These are phyloP conservation scores for Erigeron philadelphicus DNA, from an alignment of 140 eudicot genomes.

Conservation along the genomic window DNA sequence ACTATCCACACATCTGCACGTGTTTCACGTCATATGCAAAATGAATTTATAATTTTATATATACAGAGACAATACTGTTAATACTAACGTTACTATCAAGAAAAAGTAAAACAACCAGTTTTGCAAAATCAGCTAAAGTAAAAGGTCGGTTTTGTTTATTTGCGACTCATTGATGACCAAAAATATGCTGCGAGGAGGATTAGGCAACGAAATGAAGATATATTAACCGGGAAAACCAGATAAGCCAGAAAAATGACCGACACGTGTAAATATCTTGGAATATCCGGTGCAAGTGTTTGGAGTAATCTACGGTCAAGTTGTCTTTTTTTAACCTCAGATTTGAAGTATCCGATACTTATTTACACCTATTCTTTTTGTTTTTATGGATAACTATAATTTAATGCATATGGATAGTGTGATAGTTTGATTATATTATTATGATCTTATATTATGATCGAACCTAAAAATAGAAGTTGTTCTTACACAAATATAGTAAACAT, in stretches of 20 bases:
- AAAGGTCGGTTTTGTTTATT: neutral
- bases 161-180: neutral
- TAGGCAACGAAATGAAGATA: constrained; percentile 7
- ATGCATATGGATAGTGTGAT: no score
- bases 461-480: no score
- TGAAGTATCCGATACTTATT: constrained; percentile 20
- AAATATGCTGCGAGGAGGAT: constrained; percentile 8
- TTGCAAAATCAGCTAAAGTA: constrained; percentile 10
- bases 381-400: neutral
- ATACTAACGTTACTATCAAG: no score
- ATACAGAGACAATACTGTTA: no score
- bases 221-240: constrained; percentile 30
- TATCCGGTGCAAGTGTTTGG: constrained; percentile 30
- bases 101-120: neutral
- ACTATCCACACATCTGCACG: no score
- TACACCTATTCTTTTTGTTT: constrained; percentile 25
- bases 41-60: no score
- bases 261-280: constrained; percentile 30
- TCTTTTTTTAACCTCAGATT: constrained; percentile 23
- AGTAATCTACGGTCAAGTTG: constrained; percentile 33
- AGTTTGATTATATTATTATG: no score
- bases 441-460: no score
- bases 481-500: no score
- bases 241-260: constrained; percentile 24
- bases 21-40: no score